These are phyloP conservation scores for Talaromyces islandicus DNA, from an alignment of 2,329 filamentous ascomycete species.

Conservation along the genomic window DNA sequence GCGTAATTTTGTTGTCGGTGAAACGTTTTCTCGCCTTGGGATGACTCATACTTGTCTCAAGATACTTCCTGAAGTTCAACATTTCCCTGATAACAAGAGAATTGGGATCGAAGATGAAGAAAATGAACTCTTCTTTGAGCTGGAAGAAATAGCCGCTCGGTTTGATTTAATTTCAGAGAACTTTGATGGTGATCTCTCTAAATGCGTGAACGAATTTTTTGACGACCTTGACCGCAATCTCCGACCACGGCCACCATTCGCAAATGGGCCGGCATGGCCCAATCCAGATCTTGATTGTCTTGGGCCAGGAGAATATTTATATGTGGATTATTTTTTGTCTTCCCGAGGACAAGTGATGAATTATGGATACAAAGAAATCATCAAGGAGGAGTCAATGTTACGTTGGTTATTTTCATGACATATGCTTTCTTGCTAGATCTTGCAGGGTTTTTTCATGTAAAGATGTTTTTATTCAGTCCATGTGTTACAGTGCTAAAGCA, in stretches of 20 bases:
- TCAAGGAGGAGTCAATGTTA: background rate
- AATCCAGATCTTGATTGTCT: background rate
- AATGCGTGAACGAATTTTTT: background rate
- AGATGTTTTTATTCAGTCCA: background rate
- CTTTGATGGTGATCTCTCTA: background rate
- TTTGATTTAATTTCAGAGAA: constrained; percentile 1
- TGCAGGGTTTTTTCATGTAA: background rate
- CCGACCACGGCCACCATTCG: no score
- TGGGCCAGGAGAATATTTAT: background rate
- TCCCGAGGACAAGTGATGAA: background rate
- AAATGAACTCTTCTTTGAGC: background rate
- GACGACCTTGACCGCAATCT: background rate
- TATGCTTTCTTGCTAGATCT: background rate
- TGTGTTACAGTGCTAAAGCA: no score
- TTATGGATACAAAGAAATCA: background rate
- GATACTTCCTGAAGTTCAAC: background rate
- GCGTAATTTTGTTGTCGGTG: background rate
- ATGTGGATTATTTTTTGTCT: background rate
- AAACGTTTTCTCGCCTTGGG: background rate
- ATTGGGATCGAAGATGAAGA: constrained; percentile 1
- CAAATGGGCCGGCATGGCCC: no score
- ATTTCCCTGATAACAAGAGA: background rate
- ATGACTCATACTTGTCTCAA: constrained; percentile 2
- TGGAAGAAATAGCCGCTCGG: background rate
- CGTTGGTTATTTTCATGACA: background rate